phyloP scores from a whole-genome alignment of 179 eudicot genomes.

The Silene coronaria region DNA sequence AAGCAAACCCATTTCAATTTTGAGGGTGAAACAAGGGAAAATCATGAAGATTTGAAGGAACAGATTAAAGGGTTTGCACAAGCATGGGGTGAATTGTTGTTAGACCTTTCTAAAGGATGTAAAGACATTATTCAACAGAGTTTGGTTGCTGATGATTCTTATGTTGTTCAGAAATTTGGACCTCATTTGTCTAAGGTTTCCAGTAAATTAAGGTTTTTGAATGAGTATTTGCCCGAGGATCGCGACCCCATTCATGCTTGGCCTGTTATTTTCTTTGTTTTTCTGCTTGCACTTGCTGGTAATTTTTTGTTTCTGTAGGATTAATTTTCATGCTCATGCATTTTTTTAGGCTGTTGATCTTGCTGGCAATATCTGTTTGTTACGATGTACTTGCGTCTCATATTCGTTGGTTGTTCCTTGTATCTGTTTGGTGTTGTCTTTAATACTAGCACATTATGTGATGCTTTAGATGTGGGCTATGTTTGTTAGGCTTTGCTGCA shows the following conservation, averaged over 20 bases:
- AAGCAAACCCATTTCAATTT: conserved; percentile 25
- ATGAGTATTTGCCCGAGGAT: conserved; percentile 89
- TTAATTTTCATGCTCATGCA: not conserved
- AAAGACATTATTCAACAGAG: conserved; percentile 71
- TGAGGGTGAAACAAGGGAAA: conserved; percentile 23
- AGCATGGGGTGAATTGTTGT: conserved; percentile 77
- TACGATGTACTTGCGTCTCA: not conserved
- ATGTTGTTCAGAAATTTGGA: conserved; percentile 50
- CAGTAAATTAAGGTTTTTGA: conserved; percentile 49
- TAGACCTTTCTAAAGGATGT: conserved; percentile 68
- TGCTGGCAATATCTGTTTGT: not conserved
- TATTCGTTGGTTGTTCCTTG: not conserved
- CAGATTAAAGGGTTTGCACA: conserved; percentile 71
- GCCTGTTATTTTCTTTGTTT: conserved; percentile 65
- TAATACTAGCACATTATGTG: not conserved
- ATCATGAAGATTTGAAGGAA: conserved; percentile 59
- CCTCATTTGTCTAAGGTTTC: conserved; percentile 46
- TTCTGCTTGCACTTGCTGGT: conserved; percentile 67
- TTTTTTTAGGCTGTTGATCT: not conserved
- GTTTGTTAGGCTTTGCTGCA: not conserved
- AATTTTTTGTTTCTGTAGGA: conserved; percentile 5
- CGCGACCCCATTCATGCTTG: conserved; percentile 78
- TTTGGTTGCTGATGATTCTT: conserved; percentile 62
- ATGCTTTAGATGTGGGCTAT: not conserved
- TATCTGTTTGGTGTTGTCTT: not conserved